These are phyloP conservation scores for Metschnikowia lunata DNA, from an alignment of 805 yeast species.

Conservation along the genomic window DNA sequence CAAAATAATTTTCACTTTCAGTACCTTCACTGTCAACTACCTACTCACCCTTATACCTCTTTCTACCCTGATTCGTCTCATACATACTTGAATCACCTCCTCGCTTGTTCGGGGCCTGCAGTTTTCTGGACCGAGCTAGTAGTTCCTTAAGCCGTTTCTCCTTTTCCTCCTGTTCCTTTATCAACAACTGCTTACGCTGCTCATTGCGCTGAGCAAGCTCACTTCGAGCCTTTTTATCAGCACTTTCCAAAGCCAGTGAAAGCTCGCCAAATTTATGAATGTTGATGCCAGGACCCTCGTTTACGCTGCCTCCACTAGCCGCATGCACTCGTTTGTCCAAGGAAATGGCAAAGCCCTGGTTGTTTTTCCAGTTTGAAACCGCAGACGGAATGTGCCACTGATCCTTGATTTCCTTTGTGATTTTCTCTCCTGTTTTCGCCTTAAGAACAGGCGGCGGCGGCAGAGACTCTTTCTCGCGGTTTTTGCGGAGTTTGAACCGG, in stretches of 20 bases:
- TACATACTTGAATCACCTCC: slow-evolving; percentile 2
- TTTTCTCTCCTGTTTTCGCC: slow-evolving; percentile 45
- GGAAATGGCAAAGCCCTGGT: slow-evolving; percentile 80
- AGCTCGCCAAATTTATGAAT: slow-evolving; percentile 58
- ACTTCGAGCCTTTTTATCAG: slow-evolving; percentile 26
- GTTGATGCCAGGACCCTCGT: slow-evolving; percentile 37
- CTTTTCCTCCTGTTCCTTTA: slow-evolving; percentile 26
- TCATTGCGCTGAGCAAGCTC: slow-evolving; percentile 26
- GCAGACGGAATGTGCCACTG: slow-evolving; percentile 89
- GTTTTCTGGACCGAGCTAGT: slow-evolving; percentile 24
- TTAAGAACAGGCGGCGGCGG: slow-evolving; percentile 62
- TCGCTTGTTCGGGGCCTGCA: slow-evolving; percentile 13
- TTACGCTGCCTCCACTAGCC: slow-evolving; percentile 34
- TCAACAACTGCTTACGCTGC: slow-evolving; percentile 21
- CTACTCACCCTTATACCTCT: slow-evolving; percentile 9
- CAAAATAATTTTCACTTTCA: too few species aligned
- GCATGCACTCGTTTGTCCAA: slow-evolving; percentile 69
- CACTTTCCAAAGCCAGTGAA: slow-evolving; percentile 60
- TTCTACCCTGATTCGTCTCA: slow-evolving; percentile 4
- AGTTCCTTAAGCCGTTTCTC: slow-evolving; percentile 27
- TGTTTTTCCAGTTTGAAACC: slow-evolving; percentile 93
- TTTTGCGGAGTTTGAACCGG: slow-evolving; percentile 64
- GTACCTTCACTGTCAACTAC: neutral
- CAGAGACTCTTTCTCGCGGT: slow-evolving; percentile 59
- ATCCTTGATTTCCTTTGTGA: slow-evolving; percentile 68